A percentile compares a stretch with the other conserved stretches of the same genome.
phyloP scores from a whole-genome alignment of 257 asterid species.

The Mitragyna speciosa region DNA sequence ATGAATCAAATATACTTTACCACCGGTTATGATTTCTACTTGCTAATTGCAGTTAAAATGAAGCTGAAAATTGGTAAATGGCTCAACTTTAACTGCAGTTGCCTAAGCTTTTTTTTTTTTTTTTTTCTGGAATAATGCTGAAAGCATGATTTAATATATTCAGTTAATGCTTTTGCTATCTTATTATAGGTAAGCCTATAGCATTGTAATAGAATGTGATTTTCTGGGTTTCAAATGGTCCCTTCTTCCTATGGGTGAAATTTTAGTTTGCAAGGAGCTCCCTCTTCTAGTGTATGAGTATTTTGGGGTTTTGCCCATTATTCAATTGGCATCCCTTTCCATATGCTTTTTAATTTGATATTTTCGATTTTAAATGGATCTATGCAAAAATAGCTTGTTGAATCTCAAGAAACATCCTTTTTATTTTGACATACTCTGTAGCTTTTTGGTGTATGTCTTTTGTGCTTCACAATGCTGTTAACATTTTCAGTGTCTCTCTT shows the following conservation, averaged over 20 bases:
- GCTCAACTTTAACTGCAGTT: neutral
- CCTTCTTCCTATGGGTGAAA: too few relatives aligned
- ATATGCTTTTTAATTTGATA: neutral
- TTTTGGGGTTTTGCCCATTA: neutral
- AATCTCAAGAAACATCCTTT: neutral
- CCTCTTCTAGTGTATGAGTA: neutral
- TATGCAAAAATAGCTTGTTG: neutral
- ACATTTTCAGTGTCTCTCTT: neutral
- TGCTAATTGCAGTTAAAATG: neutral
- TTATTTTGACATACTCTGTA: neutral
- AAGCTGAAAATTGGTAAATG: neutral
- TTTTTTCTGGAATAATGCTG: neutral
- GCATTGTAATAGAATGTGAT: neutral
- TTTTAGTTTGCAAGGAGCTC: neutral
- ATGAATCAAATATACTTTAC: neutral
- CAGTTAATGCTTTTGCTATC: neutral
- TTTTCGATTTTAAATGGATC: neutral
- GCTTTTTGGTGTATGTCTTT: neutral
- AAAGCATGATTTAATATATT: neutral
- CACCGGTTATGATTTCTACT: neutral
- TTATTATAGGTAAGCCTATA: neutral
- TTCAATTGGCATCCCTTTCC: neutral
- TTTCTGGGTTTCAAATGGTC: too few relatives aligned
- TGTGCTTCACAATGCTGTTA: too few relatives aligned
- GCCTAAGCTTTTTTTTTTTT: neutral